Percentiles rank a stretch among this genome's conserved stretches.
These are phyloP conservation scores for Curvularia sp. DNA, from an alignment of 2,329 filamentous ascomycete genomes.

Conservation along the genomic window DNA sequence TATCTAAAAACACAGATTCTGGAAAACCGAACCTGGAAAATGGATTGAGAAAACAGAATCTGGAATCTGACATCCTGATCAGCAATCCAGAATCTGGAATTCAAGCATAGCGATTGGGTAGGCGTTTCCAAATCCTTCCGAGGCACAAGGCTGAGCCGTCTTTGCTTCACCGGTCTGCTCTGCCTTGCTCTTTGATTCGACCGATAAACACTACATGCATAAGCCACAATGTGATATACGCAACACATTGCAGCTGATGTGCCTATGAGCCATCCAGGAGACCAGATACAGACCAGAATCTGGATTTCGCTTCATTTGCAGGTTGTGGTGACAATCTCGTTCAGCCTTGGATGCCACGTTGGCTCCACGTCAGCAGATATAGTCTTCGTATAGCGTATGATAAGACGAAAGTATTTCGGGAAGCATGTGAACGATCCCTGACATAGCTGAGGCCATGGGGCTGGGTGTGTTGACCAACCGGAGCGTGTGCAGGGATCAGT, in stretches of 20 bases:
- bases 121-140: background rate
- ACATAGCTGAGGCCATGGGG: background rate
- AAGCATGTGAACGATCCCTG: background rate
- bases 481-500: no score
- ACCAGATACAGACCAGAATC: background rate
- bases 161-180: conserved; percentile 1
- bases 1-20: background rate
- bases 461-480: background rate
- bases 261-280: background rate
- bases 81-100: conserved; percentile 3
- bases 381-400: background rate
- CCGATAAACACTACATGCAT: background rate
- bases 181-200: background rate
- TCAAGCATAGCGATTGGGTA: background rate
- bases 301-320: background rate
- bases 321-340: background rate
- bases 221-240: background rate
- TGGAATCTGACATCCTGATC: background rate
- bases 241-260: background rate
- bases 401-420: no score
- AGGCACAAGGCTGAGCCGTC: conserved; percentile 2
- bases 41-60: background rate
- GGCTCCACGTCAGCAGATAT: background rate
- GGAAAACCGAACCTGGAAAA: background rate
- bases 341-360: background rate